These are phyloP conservation scores for Rhodotorula sp. DNA, from an alignment of 1,284 basidiomycete genomes.

Conservation along the genomic window DNA sequence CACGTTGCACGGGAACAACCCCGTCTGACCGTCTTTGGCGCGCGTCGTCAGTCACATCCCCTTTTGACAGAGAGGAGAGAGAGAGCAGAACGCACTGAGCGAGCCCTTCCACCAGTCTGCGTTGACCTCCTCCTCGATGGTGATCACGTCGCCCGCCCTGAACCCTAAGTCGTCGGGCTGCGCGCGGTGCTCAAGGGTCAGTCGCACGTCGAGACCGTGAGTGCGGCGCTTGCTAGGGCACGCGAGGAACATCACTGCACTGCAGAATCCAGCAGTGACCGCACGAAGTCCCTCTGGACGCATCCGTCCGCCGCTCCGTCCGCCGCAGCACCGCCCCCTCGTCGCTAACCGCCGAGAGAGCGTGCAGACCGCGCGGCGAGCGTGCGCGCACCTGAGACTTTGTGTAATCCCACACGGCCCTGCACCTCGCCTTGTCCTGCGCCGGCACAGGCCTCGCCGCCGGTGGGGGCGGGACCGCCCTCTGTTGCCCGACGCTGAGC, in stretches of 20 bases:
- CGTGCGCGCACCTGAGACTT: constrained; percentile 14
- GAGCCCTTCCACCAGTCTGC: constrained; percentile 60
- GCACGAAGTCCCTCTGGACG: too few relatives aligned
- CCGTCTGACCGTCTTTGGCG: constrained; percentile 21
- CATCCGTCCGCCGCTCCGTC: too few relatives aligned
- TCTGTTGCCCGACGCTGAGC: not conserved
- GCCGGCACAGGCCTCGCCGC: not conserved
- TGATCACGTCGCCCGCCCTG: constrained; percentile 61
- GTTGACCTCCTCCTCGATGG: constrained; percentile 64
- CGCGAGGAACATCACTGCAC: too few relatives aligned
- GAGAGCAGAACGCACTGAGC: constrained; percentile 6
- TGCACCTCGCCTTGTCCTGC: not conserved
- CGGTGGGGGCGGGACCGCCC: not conserved
- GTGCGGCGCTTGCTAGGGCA: too few relatives aligned
- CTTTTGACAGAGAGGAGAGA: not conserved
- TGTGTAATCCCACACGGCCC: constrained; percentile 29
- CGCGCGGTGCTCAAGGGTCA: not conserved
- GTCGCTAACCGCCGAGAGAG: not conserved
- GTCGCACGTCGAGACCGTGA: too few relatives aligned
- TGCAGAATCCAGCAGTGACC: too few relatives aligned
- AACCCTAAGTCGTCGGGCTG: constrained; percentile 64
- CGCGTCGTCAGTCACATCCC: not conserved
- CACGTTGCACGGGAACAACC: constrained; percentile 34
- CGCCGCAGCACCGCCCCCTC: constrained; percentile 2
- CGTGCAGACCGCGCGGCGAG: not conserved